These are phyloP conservation scores for Tulasnella sp. DNA, from an alignment of 768 basidiomycete genomes.

Conservation along the genomic window DNA sequence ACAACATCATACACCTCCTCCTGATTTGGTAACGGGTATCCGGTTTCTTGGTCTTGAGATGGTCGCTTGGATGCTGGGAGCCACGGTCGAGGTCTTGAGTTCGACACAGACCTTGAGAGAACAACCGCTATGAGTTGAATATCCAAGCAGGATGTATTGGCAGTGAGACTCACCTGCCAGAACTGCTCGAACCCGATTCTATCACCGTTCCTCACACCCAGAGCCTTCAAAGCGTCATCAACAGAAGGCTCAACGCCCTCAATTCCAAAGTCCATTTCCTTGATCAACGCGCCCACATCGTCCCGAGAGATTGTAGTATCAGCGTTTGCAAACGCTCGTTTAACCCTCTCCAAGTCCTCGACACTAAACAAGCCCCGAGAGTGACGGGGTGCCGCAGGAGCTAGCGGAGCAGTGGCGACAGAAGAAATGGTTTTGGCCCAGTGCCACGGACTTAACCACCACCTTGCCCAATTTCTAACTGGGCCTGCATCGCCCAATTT, in stretches of 20 bases:
- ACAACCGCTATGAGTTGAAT: not conserved
- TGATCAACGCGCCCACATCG: constrained; percentile 38
- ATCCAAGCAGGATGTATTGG: constrained; percentile 1
- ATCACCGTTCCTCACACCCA: constrained; percentile 51
- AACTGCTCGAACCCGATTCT: constrained; percentile 78
- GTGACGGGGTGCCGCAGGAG: constrained; percentile 28
- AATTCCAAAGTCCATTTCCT: constrained; percentile 33
- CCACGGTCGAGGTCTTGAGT: constrained; percentile 57
- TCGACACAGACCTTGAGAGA: constrained; percentile 57
- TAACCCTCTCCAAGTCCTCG: constrained; percentile 36
- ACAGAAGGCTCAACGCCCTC: constrained; percentile 56
- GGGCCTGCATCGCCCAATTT: constrained; percentile 17
- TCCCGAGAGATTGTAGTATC: constrained; percentile 33
- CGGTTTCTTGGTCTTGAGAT: constrained; percentile 34
- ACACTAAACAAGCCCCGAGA: constrained; percentile 30
- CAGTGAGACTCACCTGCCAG: constrained; percentile 54
- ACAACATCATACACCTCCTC: constrained; percentile 40
- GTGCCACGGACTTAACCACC: constrained; percentile 8
- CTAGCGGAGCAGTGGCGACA: constrained; percentile 16
- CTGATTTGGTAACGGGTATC: constrained; percentile 50
- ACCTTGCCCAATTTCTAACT: constrained; percentile 15
- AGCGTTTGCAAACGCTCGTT: constrained; percentile 29
- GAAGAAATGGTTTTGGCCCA: not conserved
- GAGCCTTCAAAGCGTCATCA: constrained; percentile 66
- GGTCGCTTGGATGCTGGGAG: constrained; percentile 31